Base-by-base conservation (phyloP, 139 green algal species). In the Raphidocelis subcapitata region DNA sequence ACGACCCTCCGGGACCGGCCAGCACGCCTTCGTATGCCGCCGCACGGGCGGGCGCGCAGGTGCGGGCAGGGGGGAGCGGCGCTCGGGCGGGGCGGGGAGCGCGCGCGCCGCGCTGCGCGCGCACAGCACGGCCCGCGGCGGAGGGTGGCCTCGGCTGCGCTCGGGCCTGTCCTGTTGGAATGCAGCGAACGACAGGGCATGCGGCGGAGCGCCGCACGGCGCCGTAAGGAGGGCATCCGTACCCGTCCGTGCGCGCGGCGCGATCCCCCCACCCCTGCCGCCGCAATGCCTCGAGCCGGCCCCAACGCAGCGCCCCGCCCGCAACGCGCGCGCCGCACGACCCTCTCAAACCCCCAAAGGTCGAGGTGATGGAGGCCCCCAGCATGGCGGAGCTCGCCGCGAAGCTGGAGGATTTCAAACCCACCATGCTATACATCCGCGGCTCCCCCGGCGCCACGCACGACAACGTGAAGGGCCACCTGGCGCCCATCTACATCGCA, bases 401-500 rank as follows among this genome's bases (percentile, higher is more conserved):
- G 2, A 49, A 73, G n/a, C 37, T 90, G 10, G 41, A 77, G 32
- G 62, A 52, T 3, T 81, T 74, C 54, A 70, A 69, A 18, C 89
- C 89, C 4, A 85, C 83, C 41, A 60, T 91, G 33, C 36, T 94
- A 23, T 94, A 93, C 69, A 71, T 86, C 15, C 71, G 46, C 46
- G 81, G 80, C 23, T 62, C 75, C 31, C 49, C 73, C 15, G 37
- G 49, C 12, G 72, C 63, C 0, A 29, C 68, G 24, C 59, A 59
- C 16, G 54, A 74, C 3, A 74, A 77, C 26, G 41, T 88, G 5
- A 62, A 87, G 57, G 41, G 47, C 29, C 47, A 59, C 1, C 28
- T 88, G 23, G 71, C 57, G 1, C 57, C 70, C 14, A 64, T 86
- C 31, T 52, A 44, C 14, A 49, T 12, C 35, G 75, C 26, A 21